A percentile compares a stretch with the other conserved stretches of the same genome.
Conservation (phyloP, 495 filamentous ascomycete genomes). For the Lophium mytilinum region DNA sequence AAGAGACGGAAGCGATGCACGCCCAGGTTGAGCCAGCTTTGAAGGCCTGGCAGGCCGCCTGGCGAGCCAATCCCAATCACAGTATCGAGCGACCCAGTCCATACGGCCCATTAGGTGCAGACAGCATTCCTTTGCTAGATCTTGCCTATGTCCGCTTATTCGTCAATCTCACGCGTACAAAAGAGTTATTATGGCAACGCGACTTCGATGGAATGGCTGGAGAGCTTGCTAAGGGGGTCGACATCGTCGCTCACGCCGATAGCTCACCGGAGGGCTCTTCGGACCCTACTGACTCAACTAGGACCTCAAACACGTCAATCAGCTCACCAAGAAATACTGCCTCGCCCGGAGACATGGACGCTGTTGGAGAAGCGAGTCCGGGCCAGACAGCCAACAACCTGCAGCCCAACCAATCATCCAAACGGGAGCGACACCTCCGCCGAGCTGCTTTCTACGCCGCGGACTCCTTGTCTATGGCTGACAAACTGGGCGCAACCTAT, state of each 20-base stretch:
- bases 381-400: slow-evolving; percentile 39
- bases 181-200: slow-evolving; percentile 89
- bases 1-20: slow-evolving; percentile 94
- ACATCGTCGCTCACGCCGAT: slow-evolving; percentile 68
- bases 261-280: slow-evolving; percentile 47
- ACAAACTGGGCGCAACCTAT: slow-evolving; percentile 79
- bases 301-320: slow-evolving; percentile 42
- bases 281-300: slow-evolving; percentile 45
- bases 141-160: slow-evolving; percentile 89
- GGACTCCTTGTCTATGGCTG: slow-evolving; percentile 83
- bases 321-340: slow-evolving; percentile 10
- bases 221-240: slow-evolving; percentile 71
- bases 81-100: slow-evolving; percentile 85
- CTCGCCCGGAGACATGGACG: slow-evolving; percentile 25
- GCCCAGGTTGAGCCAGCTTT: slow-evolving; percentile 91
- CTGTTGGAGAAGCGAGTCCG: slow-evolving; percentile 39
- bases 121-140: slow-evolving; percentile 90
- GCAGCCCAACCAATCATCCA: slow-evolving; percentile 43
- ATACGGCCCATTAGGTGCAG: slow-evolving; percentile 81
- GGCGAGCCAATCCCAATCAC: slow-evolving; percentile 80
- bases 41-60: slow-evolving; percentile 90
- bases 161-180: slow-evolving; percentile 83
- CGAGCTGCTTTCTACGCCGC: slow-evolving; percentile 93
- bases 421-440: slow-evolving; percentile 78
- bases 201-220: slow-evolving; percentile 92